These are phyloP conservation scores for Syzygium aromaticum DNA, from an alignment of 345 rosid species.

Conservation along the genomic window DNA sequence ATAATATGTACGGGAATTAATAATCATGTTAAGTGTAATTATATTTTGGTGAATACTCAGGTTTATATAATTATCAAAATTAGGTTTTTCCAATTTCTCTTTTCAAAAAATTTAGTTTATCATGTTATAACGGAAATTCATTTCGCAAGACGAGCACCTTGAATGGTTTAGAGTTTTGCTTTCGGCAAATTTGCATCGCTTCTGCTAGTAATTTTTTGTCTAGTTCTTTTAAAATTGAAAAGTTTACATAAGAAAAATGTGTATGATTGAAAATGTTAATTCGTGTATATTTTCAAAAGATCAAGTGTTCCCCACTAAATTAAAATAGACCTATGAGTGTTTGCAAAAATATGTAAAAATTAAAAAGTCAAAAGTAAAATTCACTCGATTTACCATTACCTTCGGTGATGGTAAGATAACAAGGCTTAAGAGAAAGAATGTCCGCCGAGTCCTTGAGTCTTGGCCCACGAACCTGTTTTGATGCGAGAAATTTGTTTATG, in stretches of 20 bases:
- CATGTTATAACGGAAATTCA: neutral
- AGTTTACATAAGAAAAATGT: neutral
- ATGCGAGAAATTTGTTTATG: too few species aligned
- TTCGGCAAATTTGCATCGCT: neutral
- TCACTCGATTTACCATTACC: slow-evolving; percentile 19
- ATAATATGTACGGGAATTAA: neutral
- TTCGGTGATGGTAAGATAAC: slow-evolving; percentile 63
- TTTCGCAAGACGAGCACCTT: neutral
- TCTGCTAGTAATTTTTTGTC: neutral
- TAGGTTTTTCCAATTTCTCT: neutral
- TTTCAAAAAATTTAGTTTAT: neutral
- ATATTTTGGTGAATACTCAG: neutral
- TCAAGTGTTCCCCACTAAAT: neutral
- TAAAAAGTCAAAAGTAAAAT: neutral
- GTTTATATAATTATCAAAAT: neutral
- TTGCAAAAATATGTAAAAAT: neutral
- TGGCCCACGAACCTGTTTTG: slow-evolving; percentile 63
- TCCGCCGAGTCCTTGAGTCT: slow-evolving; percentile 78
- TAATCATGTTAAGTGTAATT: neutral
- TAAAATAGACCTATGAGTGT: fast-evolving
- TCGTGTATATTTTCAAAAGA: neutral
- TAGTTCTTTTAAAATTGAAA: neutral
- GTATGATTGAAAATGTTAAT: neutral
- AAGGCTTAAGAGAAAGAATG: slow-evolving; percentile 76
- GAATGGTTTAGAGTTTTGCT: neutral